Base-by-base conservation (phyloP, 306 rosid genomes). In the Lathyrus sativus region DNA sequence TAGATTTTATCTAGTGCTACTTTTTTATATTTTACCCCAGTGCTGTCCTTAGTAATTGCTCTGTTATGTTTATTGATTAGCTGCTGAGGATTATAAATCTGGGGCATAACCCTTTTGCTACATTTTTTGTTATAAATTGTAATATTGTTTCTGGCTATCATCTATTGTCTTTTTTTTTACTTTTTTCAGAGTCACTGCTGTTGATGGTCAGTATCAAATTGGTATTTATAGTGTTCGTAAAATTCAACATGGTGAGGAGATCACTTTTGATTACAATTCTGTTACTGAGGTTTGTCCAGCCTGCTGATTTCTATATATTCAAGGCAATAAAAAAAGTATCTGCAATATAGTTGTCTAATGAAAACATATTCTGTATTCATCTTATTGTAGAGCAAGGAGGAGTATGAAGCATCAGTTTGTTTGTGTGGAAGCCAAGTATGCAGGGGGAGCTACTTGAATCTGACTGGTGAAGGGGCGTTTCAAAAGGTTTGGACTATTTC, bases 371-470 rank as follows among this genome's bases (percentile, higher is more conserved):
- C 7, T 22, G 33, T 22, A 22, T 53, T 60, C 63, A 45, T 67
- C 74, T 57, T 64, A 59, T 61, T 65, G 44, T 81, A 95, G 99
- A 95, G 99, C 78, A 95, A 95, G 88, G 99, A 95, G 74, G 99
- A 95, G 79, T 95, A 95, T 62, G 97, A 90, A 82, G 99, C 96
- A 12, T 95, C 99, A 0, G 99, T 95, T 60, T 95, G 99, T 84
- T 84, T 95, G 80, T 95, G 99, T 81, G 99, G 99, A 48, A 95
- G 99, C 75, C 99, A 88, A 90, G 96, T 90, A 62, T 95, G 99
- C 78, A 86, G 99, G 41, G 99, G 99, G 29, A 95, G 99, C 83
- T 95, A 95, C 82, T 76, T 95, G 77, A 95, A 95, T 84, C 86
- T 95, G 81, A 88, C 97, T 4, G 99, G 97, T 41, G 99, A 95